phyloP scores from a whole-genome alignment of 768 basidiomycete species.

The Rhodotorula graminis region DNA sequence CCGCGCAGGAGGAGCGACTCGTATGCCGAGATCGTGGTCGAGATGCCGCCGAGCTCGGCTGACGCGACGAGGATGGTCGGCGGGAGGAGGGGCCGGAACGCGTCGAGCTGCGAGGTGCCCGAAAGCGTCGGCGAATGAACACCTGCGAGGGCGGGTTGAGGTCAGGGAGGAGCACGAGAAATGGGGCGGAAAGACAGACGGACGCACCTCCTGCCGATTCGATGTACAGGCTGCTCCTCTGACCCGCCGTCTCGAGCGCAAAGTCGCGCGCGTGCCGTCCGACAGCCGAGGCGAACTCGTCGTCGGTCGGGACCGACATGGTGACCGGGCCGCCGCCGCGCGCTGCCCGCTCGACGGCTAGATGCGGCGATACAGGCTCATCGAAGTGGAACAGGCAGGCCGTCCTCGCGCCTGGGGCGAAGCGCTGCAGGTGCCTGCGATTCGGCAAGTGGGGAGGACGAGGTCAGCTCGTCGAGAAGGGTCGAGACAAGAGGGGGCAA shows the following conservation, averaged over 20 bases:
- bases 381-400: constrained; percentile 76
- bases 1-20: constrained; percentile 87
- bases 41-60: constrained; percentile 86
- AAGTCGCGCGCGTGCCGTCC: constrained; percentile 57
- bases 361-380: constrained; percentile 88
- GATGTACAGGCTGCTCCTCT: constrained; percentile 61
- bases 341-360: constrained; percentile 58
- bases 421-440: constrained; percentile 32
- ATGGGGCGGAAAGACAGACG: not conserved
- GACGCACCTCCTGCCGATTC: constrained; percentile 94
- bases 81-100: constrained; percentile 77
- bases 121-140: constrained; percentile 85
- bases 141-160: constrained; percentile 53
- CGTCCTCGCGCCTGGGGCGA: constrained; percentile 50
- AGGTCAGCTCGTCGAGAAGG: constrained; percentile 3
- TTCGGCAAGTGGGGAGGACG: not conserved
- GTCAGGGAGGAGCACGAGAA: not conserved
- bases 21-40: constrained; percentile 83
- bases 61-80: constrained; percentile 85
- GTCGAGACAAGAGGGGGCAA: no score
- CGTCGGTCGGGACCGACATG: constrained; percentile 42
- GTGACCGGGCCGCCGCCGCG: not conserved
- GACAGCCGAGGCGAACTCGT: constrained; percentile 35
- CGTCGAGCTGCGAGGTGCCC: constrained; percentile 75
- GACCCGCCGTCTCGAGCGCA: constrained; percentile 46